Evolutionary conservation across 306 rosid species (phyloP), one percentile per base, ranked within the genome.

Genomic region (apple (Malus domestica)): DNA sequence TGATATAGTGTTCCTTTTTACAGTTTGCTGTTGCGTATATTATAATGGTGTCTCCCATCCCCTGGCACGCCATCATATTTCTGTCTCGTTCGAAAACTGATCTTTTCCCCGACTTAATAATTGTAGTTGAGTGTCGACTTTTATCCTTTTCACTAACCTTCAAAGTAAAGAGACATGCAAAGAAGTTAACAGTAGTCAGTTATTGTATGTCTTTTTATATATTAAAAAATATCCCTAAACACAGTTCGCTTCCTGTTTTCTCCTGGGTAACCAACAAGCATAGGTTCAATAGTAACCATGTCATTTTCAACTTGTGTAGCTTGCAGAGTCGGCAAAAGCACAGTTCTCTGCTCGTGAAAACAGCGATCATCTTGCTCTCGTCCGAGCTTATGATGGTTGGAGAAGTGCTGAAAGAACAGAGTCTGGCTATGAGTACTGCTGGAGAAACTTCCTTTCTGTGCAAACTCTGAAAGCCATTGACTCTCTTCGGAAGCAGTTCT

Each of bases 321-420:
- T 86, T 75, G 85, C 82, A 8, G 91, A 82, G 57, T 78, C 87
- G 1, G 86, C 89, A 80, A 83, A 85, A 67, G 82, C 80, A 2
- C 84, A 85, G 59, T 88, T 88, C 27, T 60, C 87, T 68, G 84
- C 78, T 13, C 86, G 88, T 69, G 93, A 86, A 60, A 87, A 82
- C 81, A 92, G 98, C 84, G 99, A 96, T 76, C 99, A 96, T 80
- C 90, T 95, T 79, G 91, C 97, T 10, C 91, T 95, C 61, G 84
- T 92, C 58, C 84, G 89, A 65, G 97, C 99, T 61, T 90, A 88
- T 71, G 90, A 92, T 78, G 96, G 97, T 72, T 96, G 99, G 99
- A 95, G 71, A 83, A 87, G 85, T 80, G 97, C 96, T 74, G 99
- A 90, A 83, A 78, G 75, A 68, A 25, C 33, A 84, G 72, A 83